Evolutionary conservation across 225 moss, liverwort and hornwort species (phyloP), one percentile per base, ranked within the genome.

Genomic region (Bryum argenteum): DNA sequence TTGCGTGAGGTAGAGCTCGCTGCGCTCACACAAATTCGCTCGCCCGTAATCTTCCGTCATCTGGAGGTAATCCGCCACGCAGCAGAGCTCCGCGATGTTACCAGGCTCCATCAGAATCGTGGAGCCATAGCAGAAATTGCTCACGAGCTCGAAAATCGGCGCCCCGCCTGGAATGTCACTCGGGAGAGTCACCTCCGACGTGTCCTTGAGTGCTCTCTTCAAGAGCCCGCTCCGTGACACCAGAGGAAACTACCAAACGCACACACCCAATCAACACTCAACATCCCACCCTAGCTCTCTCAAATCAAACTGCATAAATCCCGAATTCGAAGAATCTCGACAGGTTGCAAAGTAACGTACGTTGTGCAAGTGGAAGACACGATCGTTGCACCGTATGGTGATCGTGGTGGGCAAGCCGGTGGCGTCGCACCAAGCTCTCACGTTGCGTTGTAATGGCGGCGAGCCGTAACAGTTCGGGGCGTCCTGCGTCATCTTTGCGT

Each of bases 41-140:
- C 84, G 80, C 0, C 93, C 89, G 48, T 85, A 87, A 28, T 96
- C 86, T 63, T 96, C 89, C 33, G 65, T 80, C 95, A 96, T 96
- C 65, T 93, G 69, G n/a, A 96, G 59, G 38, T 75, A 93, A 61
- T 93, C 80, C 6, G 86, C 78, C 1, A 78, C 75, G 47, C 95
- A 93, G 37, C 91, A 82, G 9, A 93, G 80, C 69, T 84, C 86
- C 14, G 93, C 93, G 16, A 93, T 79, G 48, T 96, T 96, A 13
- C 83, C 76, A 5, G 95, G 75, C 39, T 93, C 91, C 89, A 96
- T 88, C 17, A 85, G 65, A 5, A 96, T 79, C 2, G 89, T 78
- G 3, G 91, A 89, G 33, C 91, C 93, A 15, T 96, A 96, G 72
- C 95, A 96, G 61, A 96, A 96, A 73, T 87, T 93, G 11, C 81